Evolutionary conservation across 2,329 filamentous ascomycete genomes (phyloP).

Genomic region (Venturia pyrina): DNA sequence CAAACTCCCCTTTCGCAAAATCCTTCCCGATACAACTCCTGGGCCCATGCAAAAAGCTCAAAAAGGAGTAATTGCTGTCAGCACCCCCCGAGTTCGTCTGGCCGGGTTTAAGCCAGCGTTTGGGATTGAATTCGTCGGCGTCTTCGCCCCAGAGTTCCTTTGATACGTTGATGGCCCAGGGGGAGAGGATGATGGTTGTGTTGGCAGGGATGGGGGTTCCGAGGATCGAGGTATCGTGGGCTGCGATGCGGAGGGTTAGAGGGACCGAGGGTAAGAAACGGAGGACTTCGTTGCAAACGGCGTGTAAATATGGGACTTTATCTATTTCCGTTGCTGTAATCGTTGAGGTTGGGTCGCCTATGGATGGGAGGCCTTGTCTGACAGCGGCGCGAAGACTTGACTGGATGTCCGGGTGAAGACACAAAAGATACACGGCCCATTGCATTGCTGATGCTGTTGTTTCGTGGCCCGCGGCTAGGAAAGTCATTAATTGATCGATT

Average conservation of each 20-base stretch:
- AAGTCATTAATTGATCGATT: conserved; percentile 86
- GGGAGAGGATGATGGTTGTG: conserved; percentile 53
- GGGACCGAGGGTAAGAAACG: conserved; percentile 60
- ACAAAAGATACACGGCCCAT: conserved; percentile 39
- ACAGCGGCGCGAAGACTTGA: conserved; percentile 35
- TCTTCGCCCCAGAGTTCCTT: conserved; percentile 60
- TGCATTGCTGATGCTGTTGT: conserved; percentile 42
- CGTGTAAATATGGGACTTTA: conserved; percentile 63
- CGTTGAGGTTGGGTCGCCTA: conserved; percentile 24
- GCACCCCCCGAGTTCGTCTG: conserved; percentile 57
- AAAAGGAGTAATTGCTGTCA: conserved; percentile 62
- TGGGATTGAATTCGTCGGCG: conserved; percentile 49
- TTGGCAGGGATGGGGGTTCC: conserved; percentile 55
- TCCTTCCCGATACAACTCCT: conserved; percentile 73
- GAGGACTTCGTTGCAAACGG: conserved; percentile 63
- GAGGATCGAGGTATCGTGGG: conserved; percentile 50
- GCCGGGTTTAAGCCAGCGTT: conserved; percentile 38
- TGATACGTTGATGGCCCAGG: conserved; percentile 55
- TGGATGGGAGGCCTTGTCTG: conserved; percentile 31
- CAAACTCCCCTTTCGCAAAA: conserved; percentile 79
- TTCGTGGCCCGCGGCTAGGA: conserved; percentile 61
- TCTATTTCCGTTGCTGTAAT: conserved; percentile 50
- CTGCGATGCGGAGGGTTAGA: conserved; percentile 53
- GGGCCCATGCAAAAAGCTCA: conserved; percentile 81
- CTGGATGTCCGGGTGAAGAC: conserved; percentile 34